Conservation (phyloP, 257 asterid species). For the Solanum chiquidenum region DNA sequence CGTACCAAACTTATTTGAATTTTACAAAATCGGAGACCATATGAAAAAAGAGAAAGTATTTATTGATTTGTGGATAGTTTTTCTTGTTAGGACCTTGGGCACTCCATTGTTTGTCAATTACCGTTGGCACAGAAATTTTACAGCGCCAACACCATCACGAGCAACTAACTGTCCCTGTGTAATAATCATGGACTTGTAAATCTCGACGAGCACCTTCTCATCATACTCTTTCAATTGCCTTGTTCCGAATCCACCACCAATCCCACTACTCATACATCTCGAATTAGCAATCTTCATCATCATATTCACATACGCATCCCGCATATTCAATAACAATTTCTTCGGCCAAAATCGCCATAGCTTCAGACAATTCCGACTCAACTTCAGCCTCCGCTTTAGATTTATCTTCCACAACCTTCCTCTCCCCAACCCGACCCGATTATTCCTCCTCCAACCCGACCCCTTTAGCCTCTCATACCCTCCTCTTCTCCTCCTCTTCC, state of each 20-base stretch:
- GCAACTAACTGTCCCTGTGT: constrained; percentile 12
- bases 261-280: constrained; percentile 14
- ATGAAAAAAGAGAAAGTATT: too few relatives aligned
- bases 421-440: neutral
- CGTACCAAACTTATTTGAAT: too few relatives aligned
- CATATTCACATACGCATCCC: constrained; percentile 51
- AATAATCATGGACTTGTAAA: constrained; percentile 42
- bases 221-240: constrained; percentile 49
- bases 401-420: constrained; percentile 36
- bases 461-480: constrained; percentile 38
- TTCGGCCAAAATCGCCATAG: constrained; percentile 40
- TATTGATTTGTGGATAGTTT: neutral
- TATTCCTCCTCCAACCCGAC: constrained; percentile 8
- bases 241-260: constrained; percentile 4
- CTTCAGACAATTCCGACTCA: constrained; percentile 27
- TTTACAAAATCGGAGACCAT: neutral
- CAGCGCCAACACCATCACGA: neutral
- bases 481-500: constrained; percentile 24
- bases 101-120: neutral
- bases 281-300: constrained; percentile 46
- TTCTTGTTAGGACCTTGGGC: too few relatives aligned
- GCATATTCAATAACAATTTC: constrained; percentile 35
- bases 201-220: constrained; percentile 48
- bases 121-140: neutral
- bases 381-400: constrained; percentile 15